Evolutionary conservation across 192 early-diverging fungal genomes (phyloP).

Genomic region (Podila horticola): DNA sequence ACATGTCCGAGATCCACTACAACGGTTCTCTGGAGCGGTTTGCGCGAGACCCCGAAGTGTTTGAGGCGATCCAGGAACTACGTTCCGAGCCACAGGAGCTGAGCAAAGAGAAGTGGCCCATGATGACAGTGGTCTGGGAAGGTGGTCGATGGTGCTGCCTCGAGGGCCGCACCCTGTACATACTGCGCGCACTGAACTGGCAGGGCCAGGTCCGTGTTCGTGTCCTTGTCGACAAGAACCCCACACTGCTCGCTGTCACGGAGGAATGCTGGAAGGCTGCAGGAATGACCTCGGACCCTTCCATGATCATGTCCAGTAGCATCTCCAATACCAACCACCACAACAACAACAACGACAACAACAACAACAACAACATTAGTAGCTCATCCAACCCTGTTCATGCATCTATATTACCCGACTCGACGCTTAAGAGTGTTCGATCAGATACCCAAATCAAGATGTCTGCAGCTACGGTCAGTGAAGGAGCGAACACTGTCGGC

Average conservation of each 20-base stretch:
- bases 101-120: constrained; percentile 44
- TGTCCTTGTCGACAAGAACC: constrained; percentile 43
- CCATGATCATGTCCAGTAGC: background rate
- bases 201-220: constrained; percentile 38
- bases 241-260: constrained; percentile 34
- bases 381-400: background rate
- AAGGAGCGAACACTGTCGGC: constrained; percentile 5
- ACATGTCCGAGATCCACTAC: constrained; percentile 42
- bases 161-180: constrained; percentile 46
- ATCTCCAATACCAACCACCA: background rate
- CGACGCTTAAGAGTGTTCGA: no score
- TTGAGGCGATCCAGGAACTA: constrained; percentile 15
- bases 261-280: constrained; percentile 48
- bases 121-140: constrained; percentile 51
- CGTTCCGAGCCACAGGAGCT: constrained; percentile 30
- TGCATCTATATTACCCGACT: no score
- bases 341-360: background rate
- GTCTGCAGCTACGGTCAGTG: constrained; percentile 5
- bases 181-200: constrained; percentile 37
- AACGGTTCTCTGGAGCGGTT: constrained; percentile 30
- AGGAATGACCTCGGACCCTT: constrained; percentile 17
- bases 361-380: background rate
- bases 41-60: constrained; percentile 27
- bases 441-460: constrained; percentile 3
- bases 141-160: constrained; percentile 49